These are phyloP conservation scores for Calonectria leucothoes DNA, from an alignment of 2,329 filamentous ascomycete genomes.

Conservation along the genomic window DNA sequence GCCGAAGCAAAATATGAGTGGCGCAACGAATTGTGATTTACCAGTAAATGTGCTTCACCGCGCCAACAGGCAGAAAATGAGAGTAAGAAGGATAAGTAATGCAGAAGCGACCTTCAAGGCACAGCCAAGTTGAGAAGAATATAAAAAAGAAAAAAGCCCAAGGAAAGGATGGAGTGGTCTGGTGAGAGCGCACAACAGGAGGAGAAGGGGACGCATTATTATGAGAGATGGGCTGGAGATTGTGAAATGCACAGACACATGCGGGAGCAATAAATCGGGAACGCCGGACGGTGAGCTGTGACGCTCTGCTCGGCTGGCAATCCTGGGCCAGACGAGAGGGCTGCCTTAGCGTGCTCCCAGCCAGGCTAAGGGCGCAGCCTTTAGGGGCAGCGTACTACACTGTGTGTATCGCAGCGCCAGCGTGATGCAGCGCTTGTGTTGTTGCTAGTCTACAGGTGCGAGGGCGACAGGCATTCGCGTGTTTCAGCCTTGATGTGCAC, in stretches of 20 bases:
- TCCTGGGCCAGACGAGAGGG: neutral
- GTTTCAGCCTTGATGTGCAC: neutral
- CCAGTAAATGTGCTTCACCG: neutral
- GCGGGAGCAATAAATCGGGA: conserved; percentile 2
- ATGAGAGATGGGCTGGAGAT: neutral
- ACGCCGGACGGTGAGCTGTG: conserved; percentile 5
- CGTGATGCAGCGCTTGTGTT: neutral
- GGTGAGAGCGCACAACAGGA: neutral
- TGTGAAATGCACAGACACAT: neutral
- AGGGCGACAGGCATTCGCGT: neutral
- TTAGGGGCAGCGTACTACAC: neutral
- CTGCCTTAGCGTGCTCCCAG: neutral
- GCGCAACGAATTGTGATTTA: neutral
- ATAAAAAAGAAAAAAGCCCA: neutral
- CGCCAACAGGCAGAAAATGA: neutral
- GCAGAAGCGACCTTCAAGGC: neutral
- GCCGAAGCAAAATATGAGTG: neutral
- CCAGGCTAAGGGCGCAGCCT: neutral
- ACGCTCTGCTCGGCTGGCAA: neutral
- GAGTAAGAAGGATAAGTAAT: neutral
- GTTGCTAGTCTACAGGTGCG: neutral
- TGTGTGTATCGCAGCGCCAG: too few relatives aligned
- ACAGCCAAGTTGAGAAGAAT: neutral
- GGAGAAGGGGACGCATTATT: neutral
- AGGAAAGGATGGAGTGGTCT: neutral